A percentile compares a stretch with the other conserved stretches of the same genome.
These are phyloP conservation scores for Paramecium sonneborni DNA, from an alignment of 73 alveolate genomes.

Conservation along the genomic window DNA sequence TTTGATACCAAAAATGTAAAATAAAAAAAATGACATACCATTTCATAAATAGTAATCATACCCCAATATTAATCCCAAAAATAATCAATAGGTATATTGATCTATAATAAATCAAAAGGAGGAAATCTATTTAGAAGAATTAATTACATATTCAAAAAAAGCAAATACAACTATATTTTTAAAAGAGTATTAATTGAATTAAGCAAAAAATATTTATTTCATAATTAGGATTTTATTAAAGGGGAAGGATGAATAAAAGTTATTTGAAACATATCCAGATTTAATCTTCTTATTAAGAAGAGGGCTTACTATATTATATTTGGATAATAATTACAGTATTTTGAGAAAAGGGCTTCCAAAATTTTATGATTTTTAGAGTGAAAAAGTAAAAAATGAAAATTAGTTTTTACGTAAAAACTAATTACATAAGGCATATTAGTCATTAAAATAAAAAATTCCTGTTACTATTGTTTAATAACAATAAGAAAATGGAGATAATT, in stretches of 20 bases:
- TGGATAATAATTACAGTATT: not conserved
- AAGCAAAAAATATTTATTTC: not conserved
- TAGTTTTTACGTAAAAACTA: not conserved
- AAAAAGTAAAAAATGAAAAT: not conserved
- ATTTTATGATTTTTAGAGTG: not conserved
- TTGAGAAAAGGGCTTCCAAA: constrained; percentile 7
- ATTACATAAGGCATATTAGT: not conserved
- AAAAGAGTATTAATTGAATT: not conserved
- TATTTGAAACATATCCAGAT: not conserved
- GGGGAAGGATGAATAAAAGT: not conserved
- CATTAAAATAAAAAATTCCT: not conserved
- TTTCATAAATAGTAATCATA: not conserved
- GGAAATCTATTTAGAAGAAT: not conserved
- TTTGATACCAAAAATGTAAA: not conserved
- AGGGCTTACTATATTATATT: not conserved
- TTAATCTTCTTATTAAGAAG: not conserved
- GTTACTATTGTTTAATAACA: not conserved
- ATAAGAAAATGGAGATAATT: constrained; percentile 26
- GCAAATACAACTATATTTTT: not conserved
- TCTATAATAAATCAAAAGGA: not conserved
- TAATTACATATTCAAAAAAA: not conserved
- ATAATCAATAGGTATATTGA: not conserved
- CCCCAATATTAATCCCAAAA: not conserved
- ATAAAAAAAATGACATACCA: not conserved
- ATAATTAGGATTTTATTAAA: not conserved